Base-by-base conservation (phyloP, 148 eudicot genomes). In the Pouteria glomerata region DNA sequence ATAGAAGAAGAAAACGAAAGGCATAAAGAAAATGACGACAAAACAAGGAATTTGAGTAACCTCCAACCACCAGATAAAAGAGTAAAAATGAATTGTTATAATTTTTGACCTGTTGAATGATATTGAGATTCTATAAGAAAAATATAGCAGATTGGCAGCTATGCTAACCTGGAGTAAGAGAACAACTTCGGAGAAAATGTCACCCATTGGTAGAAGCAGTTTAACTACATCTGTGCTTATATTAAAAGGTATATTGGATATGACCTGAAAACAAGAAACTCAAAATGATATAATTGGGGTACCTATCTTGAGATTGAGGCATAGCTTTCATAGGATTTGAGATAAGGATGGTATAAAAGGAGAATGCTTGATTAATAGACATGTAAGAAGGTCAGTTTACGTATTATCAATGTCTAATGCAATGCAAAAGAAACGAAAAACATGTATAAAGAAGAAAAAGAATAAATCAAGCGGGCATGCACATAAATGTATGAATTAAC, bases 151-250 rank as follows among this genome's bases (percentile, higher is more conserved):
- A 56, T n/a, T 63, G 42, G 12, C 13, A 71, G 65, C 1, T 50
- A 68, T 48, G 24, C 70, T 41, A 64, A 94, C 98, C 97, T 94
- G 98, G 71, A 94, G 97, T 75, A 94, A 80, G 13, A 94, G 91
- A 76, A 91, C 90, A 41, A 94, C 96, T 82, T 94, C 89, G 4
- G 98, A 91, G 81, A 94, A 83, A 48, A 91, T 88, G 78, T 94
- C 98, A 42, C 98, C 97, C 96, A 94, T 91, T 21, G 98, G 98
- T 85, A 94, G 98, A 78, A 94, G 97, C 78, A 85, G 84, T 75
- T 83, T 88, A 70, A 94, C 84, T 74, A 89, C 91, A 77, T 91
- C 93, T 27, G 96, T 91, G 79, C 96, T 94, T 56, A 94, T 94
- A 87, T 94, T 94, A 74, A 94, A 94, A 70, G 98, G 98, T 72